These are phyloP conservation scores for Mycena indigotica DNA, from an alignment of 768 basidiomycete genomes.

Conservation along the genomic window DNA sequence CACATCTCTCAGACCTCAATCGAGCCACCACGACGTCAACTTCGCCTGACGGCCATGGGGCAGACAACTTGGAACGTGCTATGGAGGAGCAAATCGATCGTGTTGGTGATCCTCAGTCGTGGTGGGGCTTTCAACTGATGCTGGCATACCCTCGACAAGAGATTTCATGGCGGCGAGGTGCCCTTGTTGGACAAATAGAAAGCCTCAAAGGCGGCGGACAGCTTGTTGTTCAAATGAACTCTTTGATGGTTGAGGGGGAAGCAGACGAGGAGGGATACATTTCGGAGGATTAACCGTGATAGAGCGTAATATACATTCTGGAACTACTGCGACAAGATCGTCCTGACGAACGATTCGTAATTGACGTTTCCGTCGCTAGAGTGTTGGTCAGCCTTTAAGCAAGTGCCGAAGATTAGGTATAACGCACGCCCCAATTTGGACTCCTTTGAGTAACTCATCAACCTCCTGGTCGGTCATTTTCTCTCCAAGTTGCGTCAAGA, in stretches of 20 bases:
- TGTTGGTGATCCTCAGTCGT: conserved; percentile 36
- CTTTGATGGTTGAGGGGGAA: conserved; percentile 22
- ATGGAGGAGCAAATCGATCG: conserved; percentile 33
- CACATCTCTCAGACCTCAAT: conserved; percentile 47
- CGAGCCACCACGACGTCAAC: conserved; percentile 45
- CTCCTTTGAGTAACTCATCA: conserved; percentile 95
- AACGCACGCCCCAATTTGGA: conserved; percentile 84
- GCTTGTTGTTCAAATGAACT: conserved; percentile 59
- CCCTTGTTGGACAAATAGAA: conserved; percentile 49
- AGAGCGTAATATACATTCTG: conserved; percentile 5
- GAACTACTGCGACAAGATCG: conserved; percentile 61
- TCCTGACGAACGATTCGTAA: conserved; percentile 95
- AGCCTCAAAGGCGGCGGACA: conserved; percentile 61
- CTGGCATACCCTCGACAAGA: conserved; percentile 71
- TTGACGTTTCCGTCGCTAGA: conserved; percentile 93
- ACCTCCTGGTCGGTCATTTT: conserved; percentile 99
- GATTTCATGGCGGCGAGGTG: conserved; percentile 51
- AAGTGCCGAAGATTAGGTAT: conserved; percentile 12
- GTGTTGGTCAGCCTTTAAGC: conserved; percentile 8
- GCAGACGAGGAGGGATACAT: conserved; percentile 57
- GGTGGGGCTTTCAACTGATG: conserved; percentile 76
- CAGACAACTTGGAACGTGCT: conserved; percentile 38
- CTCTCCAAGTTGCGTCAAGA: conserved; percentile 94
- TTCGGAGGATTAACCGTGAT: conserved; percentile 45
- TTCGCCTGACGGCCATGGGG: conserved; percentile 43